Evolutionary conservation across 2,329 filamentous ascomycete genomes (phyloP).

Genomic region (Nannizziopsis barbatae): DNA sequence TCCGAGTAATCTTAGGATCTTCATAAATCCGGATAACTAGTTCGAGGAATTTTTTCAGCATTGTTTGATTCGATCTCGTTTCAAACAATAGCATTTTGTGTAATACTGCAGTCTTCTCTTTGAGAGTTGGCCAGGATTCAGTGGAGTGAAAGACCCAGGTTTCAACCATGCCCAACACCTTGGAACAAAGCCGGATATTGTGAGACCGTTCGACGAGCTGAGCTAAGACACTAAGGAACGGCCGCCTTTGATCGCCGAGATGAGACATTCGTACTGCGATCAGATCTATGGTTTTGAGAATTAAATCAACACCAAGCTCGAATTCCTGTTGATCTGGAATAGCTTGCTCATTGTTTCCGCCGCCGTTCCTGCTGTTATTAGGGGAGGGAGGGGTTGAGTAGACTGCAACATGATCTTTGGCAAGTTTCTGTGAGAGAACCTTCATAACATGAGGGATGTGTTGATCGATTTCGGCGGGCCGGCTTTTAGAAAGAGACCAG

Average conservation of each 20-base stretch:
- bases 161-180: constrained; percentile 88
- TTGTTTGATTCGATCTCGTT: constrained; percentile 64
- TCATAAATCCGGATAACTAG: constrained; percentile 97
- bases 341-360: constrained; percentile 18
- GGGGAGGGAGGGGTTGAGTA: constrained; percentile 46
- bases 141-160: constrained; percentile 92
- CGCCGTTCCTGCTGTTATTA: constrained; percentile 17
- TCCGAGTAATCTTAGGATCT: constrained; percentile 87
- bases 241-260: constrained; percentile 77
- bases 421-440: constrained; percentile 79
- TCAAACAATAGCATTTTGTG: constrained; percentile 99
- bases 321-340: constrained; percentile 58
- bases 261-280: constrained; percentile 86
- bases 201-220: constrained; percentile 91
- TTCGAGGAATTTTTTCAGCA: constrained; percentile 87
- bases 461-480: constrained; percentile 75
- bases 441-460: constrained; percentile 88
- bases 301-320: constrained; percentile 78
- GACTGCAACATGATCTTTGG: constrained; percentile 77
- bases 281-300: constrained; percentile 90
- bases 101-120: constrained; percentile 97
- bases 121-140: constrained; percentile 90
- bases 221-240: constrained; percentile 89
- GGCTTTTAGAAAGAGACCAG: constrained; percentile 79
- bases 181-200: constrained; percentile 75